Evolutionary conservation across 2,329 filamentous ascomycete genomes (phyloP).

Genomic region (Fusarium sp.): DNA sequence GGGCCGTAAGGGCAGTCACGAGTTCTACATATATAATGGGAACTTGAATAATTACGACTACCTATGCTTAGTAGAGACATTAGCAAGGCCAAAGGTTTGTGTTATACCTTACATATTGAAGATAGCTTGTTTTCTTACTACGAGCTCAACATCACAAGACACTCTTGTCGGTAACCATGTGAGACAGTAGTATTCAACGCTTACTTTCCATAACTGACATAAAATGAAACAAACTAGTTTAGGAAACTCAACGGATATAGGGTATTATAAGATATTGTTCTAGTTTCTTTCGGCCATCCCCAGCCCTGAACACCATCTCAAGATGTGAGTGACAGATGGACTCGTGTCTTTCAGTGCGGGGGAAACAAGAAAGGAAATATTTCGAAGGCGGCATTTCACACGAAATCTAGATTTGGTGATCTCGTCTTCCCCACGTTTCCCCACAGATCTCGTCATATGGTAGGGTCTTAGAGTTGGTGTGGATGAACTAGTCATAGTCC

Average conservation of each 20-base stretch:
- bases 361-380: constrained; percentile 8
- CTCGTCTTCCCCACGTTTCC: constrained; percentile 31
- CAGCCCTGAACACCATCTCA: constrained; percentile 1
- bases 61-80: neutral
- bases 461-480: too few species aligned
- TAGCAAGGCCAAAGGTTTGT: neutral
- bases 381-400: constrained; percentile 1
- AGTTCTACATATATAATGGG: constrained; percentile 43
- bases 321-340: neutral
- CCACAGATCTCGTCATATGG: constrained; percentile 23
- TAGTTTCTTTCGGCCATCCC: neutral
- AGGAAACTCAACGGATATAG: constrained; percentile 9
- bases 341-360: neutral
- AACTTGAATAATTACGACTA: neutral
- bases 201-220: constrained; percentile 21
- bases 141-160: neutral
- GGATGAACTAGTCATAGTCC: neutral
- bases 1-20: constrained; percentile 21
- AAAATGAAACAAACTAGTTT: constrained; percentile 13
- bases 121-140: too few species aligned
- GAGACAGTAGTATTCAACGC: neutral
- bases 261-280: neutral
- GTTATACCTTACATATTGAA: constrained; percentile 18
- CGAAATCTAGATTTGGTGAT: constrained; percentile 8
- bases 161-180: too few species aligned